These are phyloP conservation scores for Pythium apleroticum DNA, from an alignment of 352 stramenopile genomes.

Conservation along the genomic window DNA sequence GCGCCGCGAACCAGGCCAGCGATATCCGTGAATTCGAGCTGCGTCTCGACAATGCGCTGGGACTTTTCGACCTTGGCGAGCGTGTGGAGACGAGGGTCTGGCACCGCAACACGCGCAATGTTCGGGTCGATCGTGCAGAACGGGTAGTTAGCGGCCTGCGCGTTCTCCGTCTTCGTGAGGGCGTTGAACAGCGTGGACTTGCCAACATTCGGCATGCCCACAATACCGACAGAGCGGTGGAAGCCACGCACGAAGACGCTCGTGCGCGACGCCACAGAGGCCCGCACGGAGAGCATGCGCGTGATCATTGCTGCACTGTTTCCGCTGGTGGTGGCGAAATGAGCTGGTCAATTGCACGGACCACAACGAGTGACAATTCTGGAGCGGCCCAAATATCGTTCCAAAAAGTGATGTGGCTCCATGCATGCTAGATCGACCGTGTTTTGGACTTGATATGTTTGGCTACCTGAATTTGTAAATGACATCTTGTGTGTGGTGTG, in stretches of 20 bases:
- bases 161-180: slow-evolving; percentile 83
- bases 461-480: background rate
- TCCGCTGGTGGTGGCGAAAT: slow-evolving; percentile 1
- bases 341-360: slow-evolving; percentile 4
- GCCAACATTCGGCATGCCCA: slow-evolving; percentile 88
- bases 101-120: slow-evolving; percentile 71
- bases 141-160: slow-evolving; percentile 85
- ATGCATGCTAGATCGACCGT: background rate
- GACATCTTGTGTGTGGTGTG: background rate
- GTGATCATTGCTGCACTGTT: slow-evolving; percentile 16
- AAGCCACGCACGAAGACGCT: slow-evolving; percentile 38
- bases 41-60: slow-evolving; percentile 41
- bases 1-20: slow-evolving; percentile 81
- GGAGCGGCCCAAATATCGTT: background rate
- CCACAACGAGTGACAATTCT: background rate
- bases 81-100: slow-evolving; percentile 56
- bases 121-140: slow-evolving; percentile 92
- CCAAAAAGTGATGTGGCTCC: background rate
- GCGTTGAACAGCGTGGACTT: slow-evolving; percentile 91
- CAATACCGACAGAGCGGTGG: slow-evolving; percentile 84
- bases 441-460: background rate
- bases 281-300: slow-evolving; percentile 6
- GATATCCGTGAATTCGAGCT: slow-evolving; percentile 89
- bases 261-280: background rate
- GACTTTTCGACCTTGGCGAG: slow-evolving; percentile 75